Evolutionary conservation across 352 stramenopile genomes (phyloP).

Genomic region (Phytophthora quininea): DNA sequence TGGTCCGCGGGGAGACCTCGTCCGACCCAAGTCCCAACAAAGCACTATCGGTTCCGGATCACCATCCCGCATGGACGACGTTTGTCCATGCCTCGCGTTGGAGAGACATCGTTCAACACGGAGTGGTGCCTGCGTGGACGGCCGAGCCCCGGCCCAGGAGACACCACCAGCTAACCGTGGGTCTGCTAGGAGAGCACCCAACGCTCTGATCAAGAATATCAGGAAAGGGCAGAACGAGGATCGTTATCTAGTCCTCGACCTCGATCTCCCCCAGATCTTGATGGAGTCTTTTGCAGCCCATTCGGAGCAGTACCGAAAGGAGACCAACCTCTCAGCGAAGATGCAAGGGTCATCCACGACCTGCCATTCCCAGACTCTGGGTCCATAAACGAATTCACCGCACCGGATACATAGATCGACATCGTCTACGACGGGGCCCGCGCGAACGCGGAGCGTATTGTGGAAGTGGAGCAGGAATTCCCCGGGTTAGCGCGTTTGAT

Average conservation of each 20-base stretch:
- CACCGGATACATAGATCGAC: neutral
- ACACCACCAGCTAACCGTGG: constrained; percentile 8
- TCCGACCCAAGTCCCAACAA: constrained; percentile 15
- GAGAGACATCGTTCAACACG: neutral
- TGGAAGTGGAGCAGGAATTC: neutral
- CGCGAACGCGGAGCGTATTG: neutral
- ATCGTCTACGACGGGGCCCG: neutral
- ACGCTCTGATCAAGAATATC: constrained; percentile 17
- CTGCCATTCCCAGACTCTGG: constrained; percentile 1
- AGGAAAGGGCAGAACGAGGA: constrained; percentile 11
- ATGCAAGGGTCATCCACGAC: constrained; percentile 21
- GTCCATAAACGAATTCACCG: constrained; percentile 18
- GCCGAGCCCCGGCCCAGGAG: neutral
- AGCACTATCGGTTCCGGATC: neutral
- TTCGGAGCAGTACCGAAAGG: constrained; percentile 18
- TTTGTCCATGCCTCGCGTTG: neutral
- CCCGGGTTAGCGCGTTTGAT: constrained; percentile 9
- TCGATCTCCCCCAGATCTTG: constrained; percentile 5
- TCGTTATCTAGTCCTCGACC: constrained; percentile 18
- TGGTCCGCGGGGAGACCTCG: constrained; percentile 2
- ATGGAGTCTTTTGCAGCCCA: constrained; percentile 12
- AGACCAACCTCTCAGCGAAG: neutral
- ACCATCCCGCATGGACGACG: neutral
- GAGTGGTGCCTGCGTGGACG: constrained; percentile 5
- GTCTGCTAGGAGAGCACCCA: neutral